Percentiles rank a stretch among this genome's conserved stretches.
These are phyloP conservation scores for Dendrobium nobile DNA, from an alignment of 106 monocot species.

Conservation along the genomic window DNA sequence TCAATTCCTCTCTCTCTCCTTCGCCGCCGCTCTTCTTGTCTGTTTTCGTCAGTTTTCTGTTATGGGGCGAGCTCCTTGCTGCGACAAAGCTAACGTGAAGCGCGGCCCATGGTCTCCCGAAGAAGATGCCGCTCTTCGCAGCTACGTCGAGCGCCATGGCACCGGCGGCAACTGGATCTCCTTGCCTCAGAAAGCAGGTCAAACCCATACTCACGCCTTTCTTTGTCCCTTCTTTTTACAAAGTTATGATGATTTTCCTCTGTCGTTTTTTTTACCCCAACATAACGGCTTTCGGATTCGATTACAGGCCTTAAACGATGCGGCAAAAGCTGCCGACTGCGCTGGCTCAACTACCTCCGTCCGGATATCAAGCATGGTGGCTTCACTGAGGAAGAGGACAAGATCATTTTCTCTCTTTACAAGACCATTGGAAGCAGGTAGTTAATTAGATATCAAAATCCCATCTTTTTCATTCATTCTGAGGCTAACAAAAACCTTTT, in stretches of 20 bases:
- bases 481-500: neutral
- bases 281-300: neutral
- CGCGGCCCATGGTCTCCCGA: constrained; percentile 54
- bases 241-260: neutral
- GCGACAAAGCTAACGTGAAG: constrained; percentile 47
- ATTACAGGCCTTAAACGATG: constrained; percentile 51
- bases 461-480: neutral
- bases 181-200: constrained; percentile 35
- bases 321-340: constrained; percentile 70
- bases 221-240: neutral
- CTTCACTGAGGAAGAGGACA: constrained; percentile 65
- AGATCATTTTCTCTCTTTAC: constrained; percentile 57
- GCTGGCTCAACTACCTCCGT: constrained; percentile 63
- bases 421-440: constrained; percentile 57
- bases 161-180: constrained; percentile 42
- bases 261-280: neutral
- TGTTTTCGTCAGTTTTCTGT: neutral
- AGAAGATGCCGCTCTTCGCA: constrained; percentile 30
- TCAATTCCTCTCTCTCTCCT: neutral
- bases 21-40: neutral
- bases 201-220: neutral
- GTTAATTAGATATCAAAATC: neutral
- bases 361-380: constrained; percentile 69
- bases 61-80: constrained; percentile 53
- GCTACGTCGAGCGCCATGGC: constrained; percentile 25